phyloP scores from a whole-genome alignment of 495 filamentous ascomycete species.

The Podospora anserina region DNA sequence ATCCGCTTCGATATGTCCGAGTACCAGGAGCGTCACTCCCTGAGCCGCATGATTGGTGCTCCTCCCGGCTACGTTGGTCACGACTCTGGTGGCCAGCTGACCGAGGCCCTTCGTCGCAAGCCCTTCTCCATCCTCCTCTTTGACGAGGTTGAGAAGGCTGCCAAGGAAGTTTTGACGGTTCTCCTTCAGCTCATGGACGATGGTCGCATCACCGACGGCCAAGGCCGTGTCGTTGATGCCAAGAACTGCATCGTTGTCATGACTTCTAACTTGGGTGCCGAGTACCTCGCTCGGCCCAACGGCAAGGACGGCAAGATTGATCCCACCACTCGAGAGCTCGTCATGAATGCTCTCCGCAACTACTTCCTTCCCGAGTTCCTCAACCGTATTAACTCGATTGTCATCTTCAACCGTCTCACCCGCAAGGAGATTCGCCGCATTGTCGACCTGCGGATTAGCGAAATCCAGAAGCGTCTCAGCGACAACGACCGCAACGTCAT shows the following conservation, averaged over 20 bases:
- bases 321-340: conserved; percentile 77
- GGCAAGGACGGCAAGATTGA: conserved; percentile 82
- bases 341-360: conserved; percentile 81
- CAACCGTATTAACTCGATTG: conserved; percentile 89
- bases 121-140: conserved; percentile 98
- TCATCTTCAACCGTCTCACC: conserved; percentile 98
- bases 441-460: conserved; percentile 81
- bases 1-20: conserved; percentile 99
- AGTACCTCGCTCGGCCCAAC: conserved; percentile 78
- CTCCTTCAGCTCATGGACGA: conserved; percentile 98
- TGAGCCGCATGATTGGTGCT: conserved; percentile 96
- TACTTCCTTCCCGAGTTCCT: conserved; percentile 98
- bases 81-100: conserved; percentile 92
- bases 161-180: conserved; percentile 95
- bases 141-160: conserved; percentile 97
- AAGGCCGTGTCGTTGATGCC: conserved; percentile 90
- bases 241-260: conserved; percentile 98
- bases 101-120: conserved; percentile 84
- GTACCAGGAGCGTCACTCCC: conserved; percentile 94
- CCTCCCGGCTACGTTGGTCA: conserved; percentile 97
- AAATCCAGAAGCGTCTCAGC: conserved; percentile 85
- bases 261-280: conserved; percentile 95
- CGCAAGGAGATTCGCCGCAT: conserved; percentile 87
- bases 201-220: conserved; percentile 96
- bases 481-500: conserved; percentile 76